These are phyloP conservation scores for Myxozyma geophila DNA, from an alignment of 805 yeast genomes.

Conservation along the genomic window DNA sequence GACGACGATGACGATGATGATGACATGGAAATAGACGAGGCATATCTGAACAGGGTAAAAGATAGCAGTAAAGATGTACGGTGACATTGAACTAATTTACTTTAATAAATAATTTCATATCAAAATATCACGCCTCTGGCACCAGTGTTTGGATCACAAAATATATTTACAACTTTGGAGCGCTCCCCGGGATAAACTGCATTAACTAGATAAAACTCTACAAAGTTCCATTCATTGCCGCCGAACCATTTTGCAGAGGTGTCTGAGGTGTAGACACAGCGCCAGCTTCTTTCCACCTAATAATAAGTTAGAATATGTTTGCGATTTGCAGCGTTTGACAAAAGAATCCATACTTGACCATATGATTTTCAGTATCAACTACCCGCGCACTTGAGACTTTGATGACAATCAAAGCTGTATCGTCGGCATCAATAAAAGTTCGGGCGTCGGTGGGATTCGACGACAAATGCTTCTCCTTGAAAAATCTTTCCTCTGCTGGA, in stretches of 20 bases:
- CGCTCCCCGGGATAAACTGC: too few relatives aligned
- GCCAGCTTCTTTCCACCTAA: conserved; percentile 36
- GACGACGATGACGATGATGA: conserved; percentile 26
- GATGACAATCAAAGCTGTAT: conserved; percentile 68
- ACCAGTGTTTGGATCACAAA: too few relatives aligned
- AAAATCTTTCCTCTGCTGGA: conserved; percentile 60
- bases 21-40: conserved; percentile 29
- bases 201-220: background rate
- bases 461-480: conserved; percentile 62
- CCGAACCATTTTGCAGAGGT: conserved; percentile 7
- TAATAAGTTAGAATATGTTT: background rate
- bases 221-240: conserved; percentile 1
- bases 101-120: background rate
- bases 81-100: background rate
- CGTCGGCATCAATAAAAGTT: conserved; percentile 66
- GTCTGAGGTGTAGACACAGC: conserved; percentile 29
- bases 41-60: conserved; percentile 13
- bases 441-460: conserved; percentile 68
- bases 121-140: background rate
- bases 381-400: conserved; percentile 71
- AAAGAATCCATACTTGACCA: conserved; percentile 24
- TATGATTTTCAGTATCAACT: conserved; percentile 75
- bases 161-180: too few relatives aligned
- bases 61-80: background rate
- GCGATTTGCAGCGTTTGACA: background rate